Conservation (phyloP, 352 stramenopile genomes). For the Phytopythium sindhum region DNA sequence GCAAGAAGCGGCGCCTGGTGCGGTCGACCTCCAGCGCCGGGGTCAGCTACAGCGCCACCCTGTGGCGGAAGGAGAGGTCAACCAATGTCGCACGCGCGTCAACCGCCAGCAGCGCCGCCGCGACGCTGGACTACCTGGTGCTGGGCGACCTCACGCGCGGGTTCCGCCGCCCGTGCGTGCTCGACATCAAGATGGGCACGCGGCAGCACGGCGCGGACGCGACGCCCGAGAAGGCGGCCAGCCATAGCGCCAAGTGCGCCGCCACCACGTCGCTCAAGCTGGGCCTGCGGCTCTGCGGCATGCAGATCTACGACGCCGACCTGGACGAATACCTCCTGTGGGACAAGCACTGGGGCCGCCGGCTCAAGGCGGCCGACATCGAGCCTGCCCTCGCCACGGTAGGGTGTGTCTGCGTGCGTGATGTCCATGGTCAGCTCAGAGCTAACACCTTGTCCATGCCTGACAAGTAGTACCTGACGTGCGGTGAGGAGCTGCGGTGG, state of each 20-base stretch:
- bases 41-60: conserved; percentile 52
- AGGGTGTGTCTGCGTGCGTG: conserved; percentile 4
- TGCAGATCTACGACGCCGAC: conserved; percentile 71
- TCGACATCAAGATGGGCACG: conserved; percentile 84
- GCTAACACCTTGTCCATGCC: background rate
- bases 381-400: conserved; percentile 63
- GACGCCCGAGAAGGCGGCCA: conserved; percentile 56
- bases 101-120: conserved; percentile 10
- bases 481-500: conserved; percentile 32
- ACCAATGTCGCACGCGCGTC: conserved; percentile 6
- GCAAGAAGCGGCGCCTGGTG: conserved; percentile 38
- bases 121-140: conserved; percentile 57
- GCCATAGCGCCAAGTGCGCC: conserved; percentile 71
- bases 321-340: conserved; percentile 64
- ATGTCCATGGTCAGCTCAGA: background rate
- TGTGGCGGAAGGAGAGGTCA: conserved; percentile 53
- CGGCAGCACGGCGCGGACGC: conserved; percentile 73
- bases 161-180: conserved; percentile 61
- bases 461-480: conserved; percentile 56
- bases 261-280: conserved; percentile 65
- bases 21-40: conserved; percentile 13
- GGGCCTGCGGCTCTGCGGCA: conserved; percentile 71
- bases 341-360: conserved; percentile 77
- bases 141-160: conserved; percentile 62
- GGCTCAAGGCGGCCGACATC: conserved; percentile 50